These are phyloP conservation scores for Senecio squalidus DNA, from an alignment of 140 eudicot genomes.

Conservation along the genomic window DNA sequence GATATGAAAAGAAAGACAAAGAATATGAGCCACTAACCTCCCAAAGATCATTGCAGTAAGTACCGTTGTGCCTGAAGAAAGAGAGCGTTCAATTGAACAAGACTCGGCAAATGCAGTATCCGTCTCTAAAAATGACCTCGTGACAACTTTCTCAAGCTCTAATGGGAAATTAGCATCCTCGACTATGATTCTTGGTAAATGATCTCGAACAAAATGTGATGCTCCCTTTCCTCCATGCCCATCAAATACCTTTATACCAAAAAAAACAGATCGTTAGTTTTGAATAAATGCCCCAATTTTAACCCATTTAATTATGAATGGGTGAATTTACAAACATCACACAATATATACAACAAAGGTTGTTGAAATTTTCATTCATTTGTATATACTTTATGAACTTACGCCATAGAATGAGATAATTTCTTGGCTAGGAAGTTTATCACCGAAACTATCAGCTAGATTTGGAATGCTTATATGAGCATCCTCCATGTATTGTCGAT, in stretches of 20 bases:
- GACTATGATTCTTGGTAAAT: constrained; percentile 61
- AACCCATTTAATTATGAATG: too few relatives aligned
- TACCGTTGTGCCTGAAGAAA: constrained; percentile 87
- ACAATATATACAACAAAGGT: too few relatives aligned
- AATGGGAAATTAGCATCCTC: constrained; percentile 82
- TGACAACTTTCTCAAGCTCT: constrained; percentile 68
- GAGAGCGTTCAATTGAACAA: constrained; percentile 50
- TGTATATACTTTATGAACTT: constrained; percentile 30
- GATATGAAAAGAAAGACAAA: too few relatives aligned
- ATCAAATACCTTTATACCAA: constrained; percentile 62
- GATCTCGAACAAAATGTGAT: constrained; percentile 75
- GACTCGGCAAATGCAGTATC: constrained; percentile 68
- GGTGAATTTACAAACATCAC: too few relatives aligned
- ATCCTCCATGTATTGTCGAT: constrained; percentile 66
- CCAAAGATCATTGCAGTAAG: constrained; percentile 85
- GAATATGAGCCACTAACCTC: constrained; percentile 35
- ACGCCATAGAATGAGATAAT: constrained; percentile 81
- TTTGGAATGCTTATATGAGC: constrained; percentile 66
- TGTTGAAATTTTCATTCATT: neutral
- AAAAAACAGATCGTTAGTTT: constrained; percentile 3
- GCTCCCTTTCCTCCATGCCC: constrained; percentile 88
- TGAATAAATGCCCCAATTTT: too few relatives aligned
- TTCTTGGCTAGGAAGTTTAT: constrained; percentile 36
- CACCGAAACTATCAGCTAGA: constrained; percentile 49
- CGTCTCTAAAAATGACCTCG: constrained; percentile 56